Conservation (phyloP, 805 yeast species). For the Pichia nanzhaoensis region DNA sequence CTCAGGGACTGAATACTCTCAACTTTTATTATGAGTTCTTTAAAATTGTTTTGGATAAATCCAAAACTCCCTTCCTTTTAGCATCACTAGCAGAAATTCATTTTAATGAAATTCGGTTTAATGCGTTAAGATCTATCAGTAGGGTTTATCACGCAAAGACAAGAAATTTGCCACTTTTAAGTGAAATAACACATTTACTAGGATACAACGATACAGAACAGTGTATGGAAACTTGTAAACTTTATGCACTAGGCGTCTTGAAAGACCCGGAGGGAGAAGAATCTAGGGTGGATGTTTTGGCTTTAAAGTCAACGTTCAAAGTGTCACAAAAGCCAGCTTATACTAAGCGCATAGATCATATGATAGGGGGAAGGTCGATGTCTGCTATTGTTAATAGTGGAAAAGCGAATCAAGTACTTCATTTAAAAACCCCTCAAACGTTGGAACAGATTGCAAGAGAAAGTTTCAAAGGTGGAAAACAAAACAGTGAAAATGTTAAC, state of each 20-base stretch:
- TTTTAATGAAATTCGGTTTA: conserved; percentile 70
- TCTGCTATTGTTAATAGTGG: conserved; percentile 37
- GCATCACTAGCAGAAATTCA: conserved; percentile 74
- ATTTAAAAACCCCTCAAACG: conserved; percentile 11
- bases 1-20: conserved; percentile 58
- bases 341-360: conserved; percentile 36
- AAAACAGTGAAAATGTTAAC: conserved; percentile 10
- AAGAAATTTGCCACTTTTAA: conserved; percentile 48
- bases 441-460: conserved; percentile 20
- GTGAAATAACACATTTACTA: conserved; percentile 41
- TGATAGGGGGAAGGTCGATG: conserved; percentile 26
- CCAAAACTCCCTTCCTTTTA: conserved; percentile 54
- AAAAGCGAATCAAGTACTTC: conserved; percentile 16
- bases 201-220: conserved; percentile 62
- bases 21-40: conserved; percentile 64
- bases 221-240: conserved; percentile 48
- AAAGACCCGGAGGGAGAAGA: conserved; percentile 26
- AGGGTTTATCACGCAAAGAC: conserved; percentile 64
- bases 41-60: conserved; percentile 38
- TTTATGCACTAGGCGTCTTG: conserved; percentile 50
- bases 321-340: conserved; percentile 38
- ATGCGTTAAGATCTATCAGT: conserved; percentile 62
- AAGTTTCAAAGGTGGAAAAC: conserved; percentile 17
- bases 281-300: conserved; percentile 35
- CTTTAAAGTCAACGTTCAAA: conserved; percentile 32